phyloP scores from a whole-genome alignment of 768 basidiomycete species.

The Phaeotremella fagi region DNA sequence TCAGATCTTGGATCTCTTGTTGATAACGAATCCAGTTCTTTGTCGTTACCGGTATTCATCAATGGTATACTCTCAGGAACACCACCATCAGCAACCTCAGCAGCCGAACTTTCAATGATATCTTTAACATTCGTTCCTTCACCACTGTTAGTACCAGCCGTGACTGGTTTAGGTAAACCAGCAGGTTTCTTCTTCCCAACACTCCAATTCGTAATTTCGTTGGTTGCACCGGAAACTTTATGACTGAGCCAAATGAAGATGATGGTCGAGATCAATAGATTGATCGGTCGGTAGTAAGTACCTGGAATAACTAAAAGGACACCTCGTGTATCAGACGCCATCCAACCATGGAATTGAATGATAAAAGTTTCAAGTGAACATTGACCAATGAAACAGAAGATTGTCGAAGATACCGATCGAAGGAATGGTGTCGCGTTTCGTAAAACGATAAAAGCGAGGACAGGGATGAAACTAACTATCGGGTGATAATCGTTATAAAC shows the following conservation, averaged over 20 bases:
- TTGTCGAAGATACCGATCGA: constrained; percentile 63
- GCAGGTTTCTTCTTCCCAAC: constrained; percentile 48
- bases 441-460: constrained; percentile 67
- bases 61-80: constrained; percentile 46
- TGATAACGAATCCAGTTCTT: constrained; percentile 8
- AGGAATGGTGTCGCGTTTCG: constrained; percentile 70
- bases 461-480: constrained; percentile 71
- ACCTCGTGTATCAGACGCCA: constrained; percentile 77
- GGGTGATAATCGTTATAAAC: constrained; percentile 83
- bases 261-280: constrained; percentile 67
- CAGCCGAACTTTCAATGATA: constrained; percentile 24
- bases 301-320: constrained; percentile 75
- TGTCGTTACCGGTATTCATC: constrained; percentile 35
- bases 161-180: constrained; percentile 21
- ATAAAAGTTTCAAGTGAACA: constrained; percentile 90
- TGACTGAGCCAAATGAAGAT: constrained; percentile 78
- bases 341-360: constrained; percentile 79
- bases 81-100: constrained; percentile 27
- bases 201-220: constrained; percentile 59
- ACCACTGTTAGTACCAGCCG: constrained; percentile 7
- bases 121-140: constrained; percentile 8
- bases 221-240: constrained; percentile 69
- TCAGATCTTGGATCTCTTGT: not conserved
- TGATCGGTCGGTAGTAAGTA: constrained; percentile 66
- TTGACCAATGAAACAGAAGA: constrained; percentile 75